Conservation (phyloP, 2,329 filamentous ascomycete genomes). For the Fusarium bactridioides region DNA sequence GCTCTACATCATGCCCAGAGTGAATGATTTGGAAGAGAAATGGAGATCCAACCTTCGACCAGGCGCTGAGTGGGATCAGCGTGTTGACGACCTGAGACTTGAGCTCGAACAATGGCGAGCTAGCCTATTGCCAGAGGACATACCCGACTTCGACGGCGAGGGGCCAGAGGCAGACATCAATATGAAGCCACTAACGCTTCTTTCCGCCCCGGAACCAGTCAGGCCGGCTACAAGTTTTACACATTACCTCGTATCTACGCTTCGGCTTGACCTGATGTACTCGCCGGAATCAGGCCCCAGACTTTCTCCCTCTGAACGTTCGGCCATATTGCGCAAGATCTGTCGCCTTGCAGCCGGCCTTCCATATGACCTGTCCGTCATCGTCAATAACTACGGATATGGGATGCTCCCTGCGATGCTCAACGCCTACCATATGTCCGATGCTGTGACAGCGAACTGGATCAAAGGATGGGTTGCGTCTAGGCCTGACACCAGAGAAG, state of each 20-base stretch:
- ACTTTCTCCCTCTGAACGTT: neutral
- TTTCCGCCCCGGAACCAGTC: conserved; percentile 10
- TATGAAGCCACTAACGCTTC: neutral
- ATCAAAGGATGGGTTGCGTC: conserved; percentile 18
- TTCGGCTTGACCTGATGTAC: conserved; percentile 28
- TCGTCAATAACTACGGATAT: conserved; percentile 26
- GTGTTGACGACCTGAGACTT: neutral
- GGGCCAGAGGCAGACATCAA: neutral
- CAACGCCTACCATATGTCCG: conserved; percentile 23
- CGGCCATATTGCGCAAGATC: neutral
- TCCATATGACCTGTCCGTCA: conserved; percentile 2
- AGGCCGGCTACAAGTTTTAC: conserved; percentile 24
- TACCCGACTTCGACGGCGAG: neutral
- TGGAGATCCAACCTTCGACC: conserved; percentile 15
- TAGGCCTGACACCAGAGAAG: conserved; percentile 14
- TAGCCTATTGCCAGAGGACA: neutral
- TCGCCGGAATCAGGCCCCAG: neutral
- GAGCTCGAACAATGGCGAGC: conserved; percentile 24
- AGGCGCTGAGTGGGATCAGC: neutral
- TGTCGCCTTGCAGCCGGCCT: conserved; percentile 23
- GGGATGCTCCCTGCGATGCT: conserved; percentile 29
- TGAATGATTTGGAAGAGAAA: conserved; percentile 24
- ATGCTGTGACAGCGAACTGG: conserved; percentile 3
- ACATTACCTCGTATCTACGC: conserved; percentile 18
- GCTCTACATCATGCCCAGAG: conserved; percentile 19